Conservation (phyloP, 257 asterid species). For the Lithospermum erythrorhizon region DNA sequence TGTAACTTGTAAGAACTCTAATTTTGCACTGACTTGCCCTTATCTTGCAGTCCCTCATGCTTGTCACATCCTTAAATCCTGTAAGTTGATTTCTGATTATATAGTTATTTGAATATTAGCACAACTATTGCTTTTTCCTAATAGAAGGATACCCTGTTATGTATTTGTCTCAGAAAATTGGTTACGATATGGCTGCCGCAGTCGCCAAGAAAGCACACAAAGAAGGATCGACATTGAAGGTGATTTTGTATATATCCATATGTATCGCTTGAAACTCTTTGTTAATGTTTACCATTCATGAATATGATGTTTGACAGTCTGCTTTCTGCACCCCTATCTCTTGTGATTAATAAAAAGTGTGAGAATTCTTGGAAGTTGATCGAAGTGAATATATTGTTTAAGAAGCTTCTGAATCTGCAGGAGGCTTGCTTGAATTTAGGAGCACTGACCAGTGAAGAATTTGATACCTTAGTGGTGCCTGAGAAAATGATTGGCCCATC, state of each 20-base stretch:
- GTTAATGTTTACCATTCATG: neutral
- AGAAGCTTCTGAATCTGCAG: slow-evolving; percentile 29
- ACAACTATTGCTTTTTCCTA: neutral
- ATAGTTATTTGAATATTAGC: neutral
- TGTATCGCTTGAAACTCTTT: neutral
- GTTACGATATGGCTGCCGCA: slow-evolving; percentile 90
- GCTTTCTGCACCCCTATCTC: neutral
- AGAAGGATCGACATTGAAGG: slow-evolving; percentile 92
- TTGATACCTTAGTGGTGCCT: slow-evolving; percentile 77
- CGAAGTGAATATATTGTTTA: slow-evolving; percentile 6
- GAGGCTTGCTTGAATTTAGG: slow-evolving; percentile 79
- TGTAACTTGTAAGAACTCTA: slow-evolving; percentile 7
- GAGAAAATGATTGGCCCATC: slow-evolving; percentile 92
- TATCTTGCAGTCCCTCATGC: slow-evolving; percentile 91
- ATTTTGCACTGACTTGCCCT: slow-evolving; percentile 7
- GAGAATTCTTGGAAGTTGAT: neutral
- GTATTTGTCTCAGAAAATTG: slow-evolving; percentile 60
- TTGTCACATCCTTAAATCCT: slow-evolving; percentile 90
- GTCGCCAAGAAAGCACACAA: slow-evolving; percentile 99
- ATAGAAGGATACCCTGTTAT: slow-evolving; percentile 3
- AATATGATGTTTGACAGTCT: neutral
- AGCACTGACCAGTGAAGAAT: slow-evolving; percentile 65
- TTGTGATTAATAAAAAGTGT: neutral
- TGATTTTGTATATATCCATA: slow-evolving; percentile 1
- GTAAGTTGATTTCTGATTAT: slow-evolving; percentile 31